Base-by-base conservation (phyloP, 768 basidiomycete genomes). In the Podaxis sp. region DNA sequence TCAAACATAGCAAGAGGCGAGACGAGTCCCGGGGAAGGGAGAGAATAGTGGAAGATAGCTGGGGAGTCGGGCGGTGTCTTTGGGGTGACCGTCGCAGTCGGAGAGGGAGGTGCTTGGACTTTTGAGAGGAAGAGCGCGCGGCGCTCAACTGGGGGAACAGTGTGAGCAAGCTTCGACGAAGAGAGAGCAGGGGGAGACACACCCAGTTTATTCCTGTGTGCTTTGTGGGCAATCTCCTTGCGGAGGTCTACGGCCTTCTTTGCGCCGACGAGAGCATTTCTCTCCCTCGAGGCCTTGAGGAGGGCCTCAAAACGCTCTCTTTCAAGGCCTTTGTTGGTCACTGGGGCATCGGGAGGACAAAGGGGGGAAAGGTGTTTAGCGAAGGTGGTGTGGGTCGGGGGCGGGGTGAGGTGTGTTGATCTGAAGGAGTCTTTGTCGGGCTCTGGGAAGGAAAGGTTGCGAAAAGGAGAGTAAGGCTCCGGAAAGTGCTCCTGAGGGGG, bases 81-180 rank as follows among this genome's bases (percentile, higher is more conserved):
- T 10, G 89, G 85, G 11, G 79, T 77, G 48, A 73, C 68, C 25
- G 81, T 77, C 18, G 87, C 83, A 9, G 82, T 79, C 9, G 86
- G 81, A 6, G 84, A 86, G 2, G 86, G 84, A 21, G 86, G 82
- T n/a, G 85, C 85, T 40, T 82, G 77, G 46, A 93, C 74, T 72
- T 87, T 92, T 61, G 86, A 88, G 27, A 92, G 74, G 75, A 93
- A 92, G 61, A 82, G 77, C 3, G 88, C 86, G 28, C 90, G 87
- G 56, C 91, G 82, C 71, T 89, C 88, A 66, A 81, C 88, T 91
- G 67, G n/a, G 62, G 38, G 23, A 44, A 38, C 55, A 27, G 27
- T 48, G 60, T 9, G 18, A 62, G 37, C 46, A 50, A 44, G 58
- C 46, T 28, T 4, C 16, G 32, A n/a, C 11, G 32, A 32, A 44